Evolutionary conservation across 2,329 filamentous ascomycete species (phyloP).

Genomic region (Orbilia brochopaga): DNA sequence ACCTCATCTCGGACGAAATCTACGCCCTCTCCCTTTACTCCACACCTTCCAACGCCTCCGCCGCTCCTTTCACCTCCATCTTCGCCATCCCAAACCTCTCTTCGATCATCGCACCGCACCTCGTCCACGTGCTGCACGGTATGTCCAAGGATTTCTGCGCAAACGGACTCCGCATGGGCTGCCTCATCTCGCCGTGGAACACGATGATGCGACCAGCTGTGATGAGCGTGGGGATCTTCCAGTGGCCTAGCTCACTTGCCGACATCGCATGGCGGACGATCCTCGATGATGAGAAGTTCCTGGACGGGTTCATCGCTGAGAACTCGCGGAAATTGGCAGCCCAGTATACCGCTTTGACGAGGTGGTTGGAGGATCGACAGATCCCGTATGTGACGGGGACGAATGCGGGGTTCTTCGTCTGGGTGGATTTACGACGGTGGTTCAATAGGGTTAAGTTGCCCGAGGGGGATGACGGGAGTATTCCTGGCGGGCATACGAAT

Average conservation of each 20-base stretch:
- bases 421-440: constrained; percentile 60
- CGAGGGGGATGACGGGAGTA: constrained; percentile 32
- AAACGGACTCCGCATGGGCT: constrained; percentile 65
- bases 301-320: constrained; percentile 60
- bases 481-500: constrained; percentile 39
- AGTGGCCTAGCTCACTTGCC: constrained; percentile 61
- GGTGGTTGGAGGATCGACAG: constrained; percentile 58
- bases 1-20: constrained; percentile 67
- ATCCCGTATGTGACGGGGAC: constrained; percentile 61
- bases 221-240: constrained; percentile 60
- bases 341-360: constrained; percentile 58
- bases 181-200: constrained; percentile 62
- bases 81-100: constrained; percentile 60
- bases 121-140: constrained; percentile 64
- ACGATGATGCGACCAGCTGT: constrained; percentile 58
- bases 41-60: constrained; percentile 57
- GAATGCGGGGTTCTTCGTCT: constrained; percentile 67
- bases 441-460: constrained; percentile 34
- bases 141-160: constrained; percentile 65
- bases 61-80: constrained; percentile 60
- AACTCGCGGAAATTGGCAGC: constrained; percentile 60
- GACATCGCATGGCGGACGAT: constrained; percentile 60
- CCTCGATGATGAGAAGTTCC: constrained; percentile 60
- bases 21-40: constrained; percentile 65
- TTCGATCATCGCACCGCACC: constrained; percentile 57